phyloP scores from a whole-genome alignment of 1,139 yeast genomes.

The Candida tunisiensis region DNA sequence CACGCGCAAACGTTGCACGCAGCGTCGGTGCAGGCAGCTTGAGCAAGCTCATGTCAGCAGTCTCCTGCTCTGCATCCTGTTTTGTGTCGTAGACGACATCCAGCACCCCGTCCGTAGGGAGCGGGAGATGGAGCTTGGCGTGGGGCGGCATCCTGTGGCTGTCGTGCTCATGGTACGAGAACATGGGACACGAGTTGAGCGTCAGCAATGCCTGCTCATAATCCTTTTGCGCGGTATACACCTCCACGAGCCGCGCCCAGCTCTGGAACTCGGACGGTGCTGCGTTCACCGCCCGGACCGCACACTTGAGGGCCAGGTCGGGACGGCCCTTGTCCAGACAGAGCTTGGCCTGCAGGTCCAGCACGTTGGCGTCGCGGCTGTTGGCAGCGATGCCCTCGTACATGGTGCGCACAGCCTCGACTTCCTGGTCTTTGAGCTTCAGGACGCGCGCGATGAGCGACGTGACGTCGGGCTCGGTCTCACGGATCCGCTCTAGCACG shows the following conservation, averaged over 20 bases:
- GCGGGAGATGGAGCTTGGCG: constrained; percentile 55
- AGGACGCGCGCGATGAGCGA: constrained; percentile 45
- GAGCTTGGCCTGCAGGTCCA: constrained; percentile 53
- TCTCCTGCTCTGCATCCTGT: constrained; percentile 34
- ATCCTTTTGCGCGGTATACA: constrained; percentile 55
- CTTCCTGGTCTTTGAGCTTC: constrained; percentile 53
- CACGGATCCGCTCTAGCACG: constrained; percentile 28
- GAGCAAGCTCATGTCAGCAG: constrained; percentile 50
- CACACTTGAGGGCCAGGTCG: constrained; percentile 59
- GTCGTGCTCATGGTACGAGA: constrained; percentile 45
- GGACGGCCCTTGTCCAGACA: constrained; percentile 46
- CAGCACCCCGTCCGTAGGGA: constrained; percentile 57
- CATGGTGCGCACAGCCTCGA: constrained; percentile 56
- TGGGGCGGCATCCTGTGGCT: constrained; percentile 39
- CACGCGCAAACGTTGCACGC: constrained; percentile 63
- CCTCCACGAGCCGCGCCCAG: constrained; percentile 64
- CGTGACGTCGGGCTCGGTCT: constrained; percentile 32
- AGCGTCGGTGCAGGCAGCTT: constrained; percentile 64
- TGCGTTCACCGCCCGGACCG: constrained; percentile 59
- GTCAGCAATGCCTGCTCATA: constrained; percentile 65
- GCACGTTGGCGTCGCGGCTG: constrained; percentile 43
- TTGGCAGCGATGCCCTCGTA: constrained; percentile 38
- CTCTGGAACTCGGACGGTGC: constrained; percentile 75
- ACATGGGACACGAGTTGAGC: constrained; percentile 87
- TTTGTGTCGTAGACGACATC: constrained; percentile 39